A percentile compares a stretch with the other conserved stretches of the same genome.
These are phyloP conservation scores for Coleophoma crateriformis DNA, from an alignment of 2,329 filamentous ascomycete species.

Conservation along the genomic window DNA sequence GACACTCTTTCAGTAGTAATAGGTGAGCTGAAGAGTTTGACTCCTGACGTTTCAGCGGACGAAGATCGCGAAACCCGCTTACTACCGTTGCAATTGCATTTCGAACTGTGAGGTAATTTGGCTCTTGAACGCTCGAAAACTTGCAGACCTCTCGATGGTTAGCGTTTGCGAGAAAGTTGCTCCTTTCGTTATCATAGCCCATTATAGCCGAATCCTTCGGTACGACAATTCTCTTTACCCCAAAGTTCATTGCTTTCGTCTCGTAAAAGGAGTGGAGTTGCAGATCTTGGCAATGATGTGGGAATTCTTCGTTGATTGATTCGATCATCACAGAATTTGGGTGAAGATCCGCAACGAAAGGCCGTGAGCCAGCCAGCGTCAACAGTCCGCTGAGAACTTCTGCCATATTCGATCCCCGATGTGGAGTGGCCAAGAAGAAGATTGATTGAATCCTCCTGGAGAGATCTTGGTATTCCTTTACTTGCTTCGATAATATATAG, in stretches of 20 bases:
- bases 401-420: constrained; percentile 16
- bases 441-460: constrained; percentile 21
- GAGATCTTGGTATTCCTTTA: constrained; percentile 7
- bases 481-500: constrained; percentile 17
- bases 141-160: constrained; percentile 28
- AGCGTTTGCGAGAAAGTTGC: constrained; percentile 16
- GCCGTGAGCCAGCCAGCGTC: constrained; percentile 3
- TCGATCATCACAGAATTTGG: constrained; percentile 26
- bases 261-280: constrained; percentile 40
- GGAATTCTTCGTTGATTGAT: constrained; percentile 27
- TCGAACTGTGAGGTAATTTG: constrained; percentile 12
- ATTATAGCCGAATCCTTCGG: constrained; percentile 18
- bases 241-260: constrained; percentile 25
- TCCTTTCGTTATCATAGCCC: constrained; percentile 20
- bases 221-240: constrained; percentile 21
- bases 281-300: constrained; percentile 20
- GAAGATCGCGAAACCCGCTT: constrained; percentile 6
- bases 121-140: constrained; percentile 18
- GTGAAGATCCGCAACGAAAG: constrained; percentile 23
- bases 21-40: too few relatives aligned
- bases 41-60: too few relatives aligned
- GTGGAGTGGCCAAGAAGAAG: constrained; percentile 31
- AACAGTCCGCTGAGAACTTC: constrained; percentile 9
- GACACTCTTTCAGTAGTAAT: too few relatives aligned
- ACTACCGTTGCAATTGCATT: constrained; percentile 9